Conservation (phyloP, 73 alveolate species). For the Paramecium sonneborni region DNA sequence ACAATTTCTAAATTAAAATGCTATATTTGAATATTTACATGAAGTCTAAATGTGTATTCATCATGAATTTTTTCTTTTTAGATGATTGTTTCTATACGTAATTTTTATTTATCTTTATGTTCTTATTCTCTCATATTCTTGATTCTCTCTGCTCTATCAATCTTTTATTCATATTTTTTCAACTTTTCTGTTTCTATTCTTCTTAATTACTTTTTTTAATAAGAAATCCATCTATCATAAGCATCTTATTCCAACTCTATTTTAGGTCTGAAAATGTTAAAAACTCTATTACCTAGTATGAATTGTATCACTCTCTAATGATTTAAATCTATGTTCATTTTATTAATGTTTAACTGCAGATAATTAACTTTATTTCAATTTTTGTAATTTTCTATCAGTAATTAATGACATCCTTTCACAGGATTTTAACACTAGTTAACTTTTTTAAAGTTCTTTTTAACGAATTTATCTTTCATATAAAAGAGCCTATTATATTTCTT, state of each 20-base stretch:
- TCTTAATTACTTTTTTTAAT: not conserved
- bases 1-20: not conserved
- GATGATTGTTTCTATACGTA: not conserved
- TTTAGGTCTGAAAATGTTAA: not conserved
- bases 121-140: not conserved
- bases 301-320: not conserved
- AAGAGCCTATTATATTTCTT: not conserved
- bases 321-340: not conserved
- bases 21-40: not conserved
- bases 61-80: not conserved
- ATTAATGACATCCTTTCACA: conserved; percentile 10
- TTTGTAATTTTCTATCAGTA: not conserved
- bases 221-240: not conserved
- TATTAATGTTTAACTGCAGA: not conserved
- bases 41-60: not conserved
- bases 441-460: not conserved
- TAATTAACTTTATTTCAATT: not conserved
- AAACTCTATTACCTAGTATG: not conserved
- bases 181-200: not conserved
- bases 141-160: not conserved
- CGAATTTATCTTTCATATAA: not conserved
- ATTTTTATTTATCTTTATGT: not conserved
- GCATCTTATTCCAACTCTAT: not conserved
- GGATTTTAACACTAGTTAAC: not conserved
- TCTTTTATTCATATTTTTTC: not conserved